These are phyloP conservation scores for Neckera pumila DNA, from an alignment of 225 moss, liverwort and hornwort species.

Conservation along the genomic window DNA sequence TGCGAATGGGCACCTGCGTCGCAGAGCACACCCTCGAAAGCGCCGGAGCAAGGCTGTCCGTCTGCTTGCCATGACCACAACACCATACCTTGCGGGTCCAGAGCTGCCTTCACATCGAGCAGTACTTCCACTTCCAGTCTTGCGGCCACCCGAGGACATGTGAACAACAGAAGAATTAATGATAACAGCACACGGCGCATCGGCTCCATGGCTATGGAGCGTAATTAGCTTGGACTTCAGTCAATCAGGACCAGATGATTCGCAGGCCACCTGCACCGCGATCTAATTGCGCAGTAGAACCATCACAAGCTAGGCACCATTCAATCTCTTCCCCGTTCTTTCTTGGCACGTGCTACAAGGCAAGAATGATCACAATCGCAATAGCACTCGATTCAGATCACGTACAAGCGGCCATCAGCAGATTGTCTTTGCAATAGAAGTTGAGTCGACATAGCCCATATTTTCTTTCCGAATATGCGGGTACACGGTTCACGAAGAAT, in stretches of 20 bases:
- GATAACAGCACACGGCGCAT: not conserved
- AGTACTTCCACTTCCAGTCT: constrained; percentile 21
- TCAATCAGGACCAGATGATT: not conserved
- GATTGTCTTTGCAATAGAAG: no score
- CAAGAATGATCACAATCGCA: not conserved
- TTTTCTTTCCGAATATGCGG: not conserved
- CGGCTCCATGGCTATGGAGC: not conserved
- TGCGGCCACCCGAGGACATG: not conserved
- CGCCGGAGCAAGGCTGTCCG: constrained; percentile 11
- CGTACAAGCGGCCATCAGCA: not conserved
- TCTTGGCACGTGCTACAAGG: not conserved
- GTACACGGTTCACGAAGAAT: not conserved
- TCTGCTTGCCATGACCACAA: constrained; percentile 23
- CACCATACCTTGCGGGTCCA: constrained; percentile 5
- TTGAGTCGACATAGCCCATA: not conserved
- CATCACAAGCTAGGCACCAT: not conserved
- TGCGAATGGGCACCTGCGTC: constrained; percentile 10
- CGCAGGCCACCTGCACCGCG: not conserved
- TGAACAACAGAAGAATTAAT: not conserved
- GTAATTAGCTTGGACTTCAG: not conserved
- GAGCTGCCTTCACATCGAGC: constrained; percentile 27
- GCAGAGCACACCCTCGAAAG: constrained; percentile 33
- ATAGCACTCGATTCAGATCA: not conserved
- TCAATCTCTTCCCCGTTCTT: not conserved
- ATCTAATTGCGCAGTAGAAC: not conserved